Evolutionary conservation across 2,329 filamentous ascomycete species (phyloP).

Genomic region (Pseudogymnoascus sp.): DNA sequence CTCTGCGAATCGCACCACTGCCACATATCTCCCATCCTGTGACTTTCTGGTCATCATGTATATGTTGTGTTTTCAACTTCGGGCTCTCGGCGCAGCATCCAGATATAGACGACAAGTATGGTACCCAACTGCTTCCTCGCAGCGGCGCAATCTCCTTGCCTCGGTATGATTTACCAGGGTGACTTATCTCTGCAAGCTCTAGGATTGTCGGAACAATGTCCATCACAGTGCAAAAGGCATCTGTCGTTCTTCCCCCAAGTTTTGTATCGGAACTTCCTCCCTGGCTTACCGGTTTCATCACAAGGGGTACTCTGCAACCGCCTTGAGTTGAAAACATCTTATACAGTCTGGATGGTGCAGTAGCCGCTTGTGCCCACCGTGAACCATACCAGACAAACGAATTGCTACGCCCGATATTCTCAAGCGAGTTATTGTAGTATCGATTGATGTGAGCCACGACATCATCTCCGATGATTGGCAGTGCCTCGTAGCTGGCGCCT

Average conservation of each 20-base stretch:
- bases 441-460: slow-evolving; percentile 48
- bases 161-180: slow-evolving; percentile 26
- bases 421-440: slow-evolving; percentile 51
- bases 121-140: slow-evolving; percentile 28
- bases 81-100: background rate
- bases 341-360: slow-evolving; percentile 39
- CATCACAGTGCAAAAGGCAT: slow-evolving; percentile 33
- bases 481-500: slow-evolving; percentile 50
- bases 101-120: background rate
- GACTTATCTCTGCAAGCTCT: slow-evolving; percentile 28
- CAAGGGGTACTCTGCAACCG: slow-evolving; percentile 1
- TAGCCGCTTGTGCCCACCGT: slow-evolving; percentile 48
- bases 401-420: slow-evolving; percentile 50
- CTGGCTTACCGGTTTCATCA: background rate
- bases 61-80: background rate
- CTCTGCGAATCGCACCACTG: background rate
- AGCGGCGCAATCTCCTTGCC: slow-evolving; percentile 28
- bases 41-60: slow-evolving; percentile 9
- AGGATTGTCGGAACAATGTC: slow-evolving; percentile 32
- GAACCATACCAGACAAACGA: slow-evolving; percentile 56
- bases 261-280: background rate
- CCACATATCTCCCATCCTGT: slow-evolving; percentile 11
- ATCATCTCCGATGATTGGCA: slow-evolving; percentile 47
- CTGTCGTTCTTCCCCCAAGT: slow-evolving; percentile 13
- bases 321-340: slow-evolving; percentile 12